Evolutionary conservation across 2,329 filamentous ascomycete species (phyloP).

Genomic region (Podosphaera xanthii): DNA sequence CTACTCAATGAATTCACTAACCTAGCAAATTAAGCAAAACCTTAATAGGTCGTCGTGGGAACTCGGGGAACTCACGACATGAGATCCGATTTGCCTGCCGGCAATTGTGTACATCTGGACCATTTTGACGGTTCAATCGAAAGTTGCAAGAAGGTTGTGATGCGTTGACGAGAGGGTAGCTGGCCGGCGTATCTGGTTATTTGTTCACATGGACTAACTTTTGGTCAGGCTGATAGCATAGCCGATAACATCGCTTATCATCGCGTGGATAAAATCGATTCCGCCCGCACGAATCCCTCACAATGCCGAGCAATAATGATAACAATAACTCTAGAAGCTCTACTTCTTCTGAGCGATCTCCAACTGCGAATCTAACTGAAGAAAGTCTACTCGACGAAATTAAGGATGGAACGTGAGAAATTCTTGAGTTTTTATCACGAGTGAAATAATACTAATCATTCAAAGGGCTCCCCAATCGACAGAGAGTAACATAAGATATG

Average conservation of each 20-base stretch:
- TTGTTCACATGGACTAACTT: no score
- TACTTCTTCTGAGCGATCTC: background rate
- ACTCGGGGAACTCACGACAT: conserved; percentile 13
- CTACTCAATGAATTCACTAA: background rate
- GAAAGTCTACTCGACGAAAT: conserved; percentile 58
- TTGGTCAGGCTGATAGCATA: background rate
- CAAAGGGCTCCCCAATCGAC: conserved; percentile 52
- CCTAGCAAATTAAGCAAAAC: background rate
- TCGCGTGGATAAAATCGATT: background rate
- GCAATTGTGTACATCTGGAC: conserved; percentile 15
- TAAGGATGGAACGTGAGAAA: conserved; percentile 53
- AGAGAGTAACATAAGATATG: conserved; percentile 70
- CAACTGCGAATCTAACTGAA: conserved; percentile 21
- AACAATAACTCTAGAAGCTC: background rate
- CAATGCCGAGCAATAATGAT: background rate
- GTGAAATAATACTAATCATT: background rate
- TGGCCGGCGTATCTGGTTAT: no score
- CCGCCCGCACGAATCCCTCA: background rate
- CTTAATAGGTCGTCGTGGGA: background rate
- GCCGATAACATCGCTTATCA: background rate
- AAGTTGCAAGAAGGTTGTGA: conserved; percentile 1
- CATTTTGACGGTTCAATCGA: conserved; percentile 12
- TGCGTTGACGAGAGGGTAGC: background rate
- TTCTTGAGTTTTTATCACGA: background rate
- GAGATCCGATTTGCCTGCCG: conserved; percentile 17